These are phyloP conservation scores for Xylaria telfairii DNA, from an alignment of 495 filamentous ascomycete species.

Conservation along the genomic window DNA sequence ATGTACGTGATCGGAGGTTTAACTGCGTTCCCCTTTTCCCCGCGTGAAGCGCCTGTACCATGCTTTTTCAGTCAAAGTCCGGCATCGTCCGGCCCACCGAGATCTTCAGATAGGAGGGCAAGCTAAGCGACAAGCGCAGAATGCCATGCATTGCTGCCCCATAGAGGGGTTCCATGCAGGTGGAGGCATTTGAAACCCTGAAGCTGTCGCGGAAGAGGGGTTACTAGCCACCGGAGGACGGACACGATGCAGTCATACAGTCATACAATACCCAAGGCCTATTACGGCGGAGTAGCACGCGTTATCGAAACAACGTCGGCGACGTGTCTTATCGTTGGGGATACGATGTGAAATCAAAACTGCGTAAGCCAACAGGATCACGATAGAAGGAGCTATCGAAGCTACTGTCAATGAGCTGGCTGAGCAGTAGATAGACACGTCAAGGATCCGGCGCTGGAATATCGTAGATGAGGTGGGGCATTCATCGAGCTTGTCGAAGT, in stretches of 20 bases:
- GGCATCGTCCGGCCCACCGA: neutral
- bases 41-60: neutral
- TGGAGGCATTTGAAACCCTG: constrained; percentile 13
- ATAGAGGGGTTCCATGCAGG: constrained; percentile 24
- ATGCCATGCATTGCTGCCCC: constrained; percentile 27
- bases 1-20: constrained; percentile 19
- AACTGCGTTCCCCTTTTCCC: neutral
- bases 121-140: constrained; percentile 8
- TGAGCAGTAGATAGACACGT: constrained; percentile 13
- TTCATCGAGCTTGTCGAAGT: neutral
- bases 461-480: constrained; percentile 18
- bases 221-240: constrained; percentile 8
- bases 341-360: constrained; percentile 2
- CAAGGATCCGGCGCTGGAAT: constrained; percentile 13
- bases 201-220: constrained; percentile 23
- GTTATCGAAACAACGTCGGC: neutral
- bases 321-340: constrained; percentile 10
- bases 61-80: constrained; percentile 1
- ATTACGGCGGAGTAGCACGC: constrained; percentile 9
- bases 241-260: constrained; percentile 28
- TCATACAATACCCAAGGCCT: constrained; percentile 14
- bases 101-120: neutral
- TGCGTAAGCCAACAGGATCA: neutral
- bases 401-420: constrained; percentile 2
- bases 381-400: constrained; percentile 5